Evolutionary conservation across 2,329 filamentous ascomycete genomes (phyloP).

Genomic region (Monosporascus sp.): DNA sequence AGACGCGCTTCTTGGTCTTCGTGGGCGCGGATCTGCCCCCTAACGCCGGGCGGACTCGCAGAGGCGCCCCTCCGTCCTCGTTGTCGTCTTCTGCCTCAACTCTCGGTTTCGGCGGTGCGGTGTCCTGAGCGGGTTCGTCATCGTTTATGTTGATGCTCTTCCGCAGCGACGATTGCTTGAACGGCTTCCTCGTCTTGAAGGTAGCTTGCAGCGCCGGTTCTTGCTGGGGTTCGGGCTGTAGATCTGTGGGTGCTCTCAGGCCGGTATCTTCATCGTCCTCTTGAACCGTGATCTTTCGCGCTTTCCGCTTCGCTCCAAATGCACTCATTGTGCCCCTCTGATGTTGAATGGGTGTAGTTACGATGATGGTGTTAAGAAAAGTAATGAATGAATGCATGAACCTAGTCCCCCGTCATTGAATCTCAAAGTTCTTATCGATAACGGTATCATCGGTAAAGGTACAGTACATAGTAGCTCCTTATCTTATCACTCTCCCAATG

Average conservation of each 20-base stretch:
- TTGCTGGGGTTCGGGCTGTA: constrained; percentile 21
- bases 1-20: constrained; percentile 64
- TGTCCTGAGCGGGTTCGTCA: constrained; percentile 20
- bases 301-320: constrained; percentile 59
- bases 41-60: constrained; percentile 44
- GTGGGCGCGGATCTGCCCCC: constrained; percentile 39
- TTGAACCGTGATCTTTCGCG: constrained; percentile 68
- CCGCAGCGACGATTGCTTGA: constrained; percentile 54
- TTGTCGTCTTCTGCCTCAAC: constrained; percentile 31
- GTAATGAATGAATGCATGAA: neutral
- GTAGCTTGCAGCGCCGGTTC: constrained; percentile 31
- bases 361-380: neutral
- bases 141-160: constrained; percentile 48
- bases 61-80: constrained; percentile 40
- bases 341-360: neutral
- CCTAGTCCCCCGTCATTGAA: neutral
- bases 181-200: constrained; percentile 47
- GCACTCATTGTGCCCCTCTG: constrained; percentile 40
- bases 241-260: constrained; percentile 17
- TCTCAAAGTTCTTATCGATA: neutral
- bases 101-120: constrained; percentile 11
- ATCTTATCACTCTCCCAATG: neutral
- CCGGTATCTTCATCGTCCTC: constrained; percentile 44
- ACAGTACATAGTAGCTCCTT: neutral
- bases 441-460: too few relatives aligned